Conservation (phyloP, 2,329 filamentous ascomycete genomes). For the Xylariaceae sp. region DNA sequence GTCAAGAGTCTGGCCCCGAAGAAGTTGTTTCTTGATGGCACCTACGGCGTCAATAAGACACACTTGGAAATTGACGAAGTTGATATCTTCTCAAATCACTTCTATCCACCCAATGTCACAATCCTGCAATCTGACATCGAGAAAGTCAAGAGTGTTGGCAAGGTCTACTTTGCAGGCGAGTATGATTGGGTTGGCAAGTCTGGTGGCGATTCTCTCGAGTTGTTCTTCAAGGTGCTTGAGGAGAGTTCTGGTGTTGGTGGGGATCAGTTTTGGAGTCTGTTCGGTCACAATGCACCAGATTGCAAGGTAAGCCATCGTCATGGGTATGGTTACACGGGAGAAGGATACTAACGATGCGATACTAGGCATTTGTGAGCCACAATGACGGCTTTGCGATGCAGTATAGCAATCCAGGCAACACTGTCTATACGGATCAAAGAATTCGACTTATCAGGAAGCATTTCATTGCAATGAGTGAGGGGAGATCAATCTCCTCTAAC, state of each 20-base stretch:
- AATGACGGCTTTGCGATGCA: constrained; percentile 45
- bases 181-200: constrained; percentile 43
- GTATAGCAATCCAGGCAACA: constrained; percentile 43
- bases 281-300: constrained; percentile 43
- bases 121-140: constrained; percentile 39
- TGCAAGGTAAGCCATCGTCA: constrained; percentile 35
- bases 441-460: constrained; percentile 44
- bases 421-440: constrained; percentile 34
- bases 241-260: constrained; percentile 37
- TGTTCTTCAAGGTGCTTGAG: constrained; percentile 42
- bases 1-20: constrained; percentile 43
- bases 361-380: constrained; percentile 42
- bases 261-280: constrained; percentile 46
- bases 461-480: constrained; percentile 39
- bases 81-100: constrained; percentile 48
- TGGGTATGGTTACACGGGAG: background rate
- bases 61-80: constrained; percentile 42
- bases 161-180: constrained; percentile 45
- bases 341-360: background rate
- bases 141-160: constrained; percentile 33
- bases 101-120: constrained; percentile 41
- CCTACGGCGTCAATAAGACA: constrained; percentile 45
- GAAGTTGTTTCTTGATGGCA: constrained; percentile 47
- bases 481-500: constrained; percentile 31
- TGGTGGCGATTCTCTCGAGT: constrained; percentile 33